Conservation (phyloP, 2,329 filamentous ascomycete genomes). For the Colletotrichum sp. region DNA sequence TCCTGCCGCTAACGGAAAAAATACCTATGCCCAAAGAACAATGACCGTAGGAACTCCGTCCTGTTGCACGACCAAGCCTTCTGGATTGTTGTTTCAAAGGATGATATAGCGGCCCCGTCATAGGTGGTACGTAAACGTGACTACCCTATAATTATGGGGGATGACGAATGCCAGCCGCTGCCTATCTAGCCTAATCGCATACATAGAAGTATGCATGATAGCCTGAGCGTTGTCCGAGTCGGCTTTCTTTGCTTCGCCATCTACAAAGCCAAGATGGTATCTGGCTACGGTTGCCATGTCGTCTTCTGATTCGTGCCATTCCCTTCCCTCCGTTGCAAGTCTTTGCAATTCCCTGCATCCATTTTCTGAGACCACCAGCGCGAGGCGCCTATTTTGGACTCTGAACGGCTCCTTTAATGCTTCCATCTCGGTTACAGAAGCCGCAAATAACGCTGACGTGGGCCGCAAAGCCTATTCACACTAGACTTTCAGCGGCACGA, state of each 20-base stretch:
- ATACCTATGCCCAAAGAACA: neutral
- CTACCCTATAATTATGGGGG: neutral
- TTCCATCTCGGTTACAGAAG: neutral
- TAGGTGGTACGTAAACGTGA: neutral
- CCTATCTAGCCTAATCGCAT: neutral
- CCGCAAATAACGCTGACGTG: neutral
- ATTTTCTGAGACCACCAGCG: neutral
- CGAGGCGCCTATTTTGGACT: neutral
- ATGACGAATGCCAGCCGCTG: neutral
- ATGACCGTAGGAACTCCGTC: neutral
- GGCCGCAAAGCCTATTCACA: neutral
- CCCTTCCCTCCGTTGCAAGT: neutral
- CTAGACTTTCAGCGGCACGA: neutral
- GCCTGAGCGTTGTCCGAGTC: neutral
- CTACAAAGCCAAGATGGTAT: neutral
- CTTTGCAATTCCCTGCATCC: neutral
- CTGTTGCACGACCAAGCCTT: neutral
- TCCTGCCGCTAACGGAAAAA: neutral
- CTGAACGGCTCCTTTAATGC: neutral
- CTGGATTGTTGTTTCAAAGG: neutral
- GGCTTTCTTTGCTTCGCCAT: neutral
- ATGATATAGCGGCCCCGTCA: neutral
- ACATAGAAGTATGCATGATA: neutral
- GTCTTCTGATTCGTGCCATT: neutral
- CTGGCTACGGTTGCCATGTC: neutral